Conservation (phyloP, 169 alveolate species). For the Eimeria acervulina region DNA sequence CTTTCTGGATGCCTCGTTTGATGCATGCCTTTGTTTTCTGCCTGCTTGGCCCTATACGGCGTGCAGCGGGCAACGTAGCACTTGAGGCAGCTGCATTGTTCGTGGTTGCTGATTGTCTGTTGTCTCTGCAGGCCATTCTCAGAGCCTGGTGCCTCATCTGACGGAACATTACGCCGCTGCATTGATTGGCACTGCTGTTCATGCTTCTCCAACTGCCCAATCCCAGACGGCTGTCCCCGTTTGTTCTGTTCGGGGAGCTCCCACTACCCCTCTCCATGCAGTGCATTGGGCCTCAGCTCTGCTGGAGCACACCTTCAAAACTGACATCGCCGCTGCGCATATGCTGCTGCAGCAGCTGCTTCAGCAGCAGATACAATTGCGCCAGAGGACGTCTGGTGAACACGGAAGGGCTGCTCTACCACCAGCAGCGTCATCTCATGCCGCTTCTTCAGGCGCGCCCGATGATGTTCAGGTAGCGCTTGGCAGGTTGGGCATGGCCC, state of each 20-base stretch:
- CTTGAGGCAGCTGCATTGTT: background rate
- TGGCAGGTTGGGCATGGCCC: slow-evolving; percentile 40
- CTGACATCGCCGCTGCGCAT: slow-evolving; percentile 62
- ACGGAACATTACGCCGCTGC: slow-evolving; percentile 99
- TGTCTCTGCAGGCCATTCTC: slow-evolving; percentile 86
- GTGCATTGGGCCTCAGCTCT: slow-evolving; percentile 99
- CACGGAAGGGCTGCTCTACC: background rate
- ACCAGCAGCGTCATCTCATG: background rate
- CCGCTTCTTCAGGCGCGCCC: background rate
- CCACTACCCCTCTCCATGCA: slow-evolving; percentile 98
- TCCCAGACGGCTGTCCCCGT: slow-evolving; percentile 95
- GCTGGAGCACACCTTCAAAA: slow-evolving; percentile 42
- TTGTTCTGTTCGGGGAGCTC: slow-evolving; percentile 98
- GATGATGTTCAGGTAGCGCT: slow-evolving; percentile 17
- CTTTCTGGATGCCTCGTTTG: background rate
- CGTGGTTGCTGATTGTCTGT: background rate
- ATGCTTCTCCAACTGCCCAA: background rate
- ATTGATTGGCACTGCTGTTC: slow-evolving; percentile 97
- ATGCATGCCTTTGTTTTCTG: background rate
- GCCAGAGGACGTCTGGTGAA: background rate
- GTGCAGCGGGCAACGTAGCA: background rate
- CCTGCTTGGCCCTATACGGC: background rate
- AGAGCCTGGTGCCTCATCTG: slow-evolving; percentile 97
- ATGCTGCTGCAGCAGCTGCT: slow-evolving; percentile 61
- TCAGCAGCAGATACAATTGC: background rate